phyloP scores from a whole-genome alignment of 2,329 filamentous ascomycete genomes.

The Dactylonectria macrodidyma region DNA sequence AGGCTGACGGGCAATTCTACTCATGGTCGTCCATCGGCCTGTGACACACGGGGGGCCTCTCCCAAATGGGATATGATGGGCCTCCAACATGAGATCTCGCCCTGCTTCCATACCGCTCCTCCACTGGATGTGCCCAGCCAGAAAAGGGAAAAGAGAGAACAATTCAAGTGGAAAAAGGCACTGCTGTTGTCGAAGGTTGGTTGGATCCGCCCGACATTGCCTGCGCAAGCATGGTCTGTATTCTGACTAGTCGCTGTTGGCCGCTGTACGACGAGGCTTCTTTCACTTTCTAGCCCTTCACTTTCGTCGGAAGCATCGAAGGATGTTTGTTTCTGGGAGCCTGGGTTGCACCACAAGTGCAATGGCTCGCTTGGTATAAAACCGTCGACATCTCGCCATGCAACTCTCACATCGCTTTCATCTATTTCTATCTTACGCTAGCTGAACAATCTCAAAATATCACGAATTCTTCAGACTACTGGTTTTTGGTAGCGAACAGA shows the following conservation, averaged over 20 bases:
- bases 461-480: neutral
- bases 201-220: neutral
- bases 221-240: neutral
- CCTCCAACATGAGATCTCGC: constrained; percentile 18
- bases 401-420: constrained; percentile 1
- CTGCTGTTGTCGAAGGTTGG: neutral
- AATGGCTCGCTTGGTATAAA: neutral
- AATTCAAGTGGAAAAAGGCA: neutral
- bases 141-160: neutral
- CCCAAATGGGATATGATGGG: constrained; percentile 1
- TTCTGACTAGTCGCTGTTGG: neutral
- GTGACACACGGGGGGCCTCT: neutral
- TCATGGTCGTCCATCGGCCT: neutral
- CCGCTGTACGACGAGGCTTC: neutral
- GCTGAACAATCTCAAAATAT: neutral
- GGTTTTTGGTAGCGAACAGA: neutral
- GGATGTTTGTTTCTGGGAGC: neutral
- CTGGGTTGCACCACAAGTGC: neutral
- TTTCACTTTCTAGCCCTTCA: constrained; percentile 3
- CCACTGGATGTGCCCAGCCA: neutral
- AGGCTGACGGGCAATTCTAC: neutral
- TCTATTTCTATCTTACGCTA: neutral
- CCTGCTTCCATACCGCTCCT: constrained; percentile 2
- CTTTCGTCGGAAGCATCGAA: constrained; percentile 5
- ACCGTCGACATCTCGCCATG: neutral